A percentile compares a stretch with the other conserved stretches of the same genome.
These are phyloP conservation scores for Jamesozyma lodderae DNA, from an alignment of 805 yeast genomes.

Conservation along the genomic window DNA sequence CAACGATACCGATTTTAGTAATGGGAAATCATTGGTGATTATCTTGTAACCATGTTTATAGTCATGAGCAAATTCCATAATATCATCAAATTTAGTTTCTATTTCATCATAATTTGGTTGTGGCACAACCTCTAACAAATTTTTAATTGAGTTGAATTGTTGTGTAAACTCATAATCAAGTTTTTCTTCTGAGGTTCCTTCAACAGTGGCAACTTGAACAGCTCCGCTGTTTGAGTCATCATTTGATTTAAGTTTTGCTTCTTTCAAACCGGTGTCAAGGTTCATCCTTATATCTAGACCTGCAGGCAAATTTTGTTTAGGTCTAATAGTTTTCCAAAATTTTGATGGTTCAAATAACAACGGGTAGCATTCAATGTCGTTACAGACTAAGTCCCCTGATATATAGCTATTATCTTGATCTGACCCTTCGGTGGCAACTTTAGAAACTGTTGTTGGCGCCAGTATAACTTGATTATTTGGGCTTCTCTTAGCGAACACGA, in stretches of 20 bases:
- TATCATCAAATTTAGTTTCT: constrained; percentile 27
- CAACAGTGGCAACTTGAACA: not conserved
- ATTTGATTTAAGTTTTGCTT: constrained; percentile 56
- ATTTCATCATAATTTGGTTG: constrained; percentile 3
- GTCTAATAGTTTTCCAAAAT: constrained; percentile 62
- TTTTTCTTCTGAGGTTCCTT: not conserved
- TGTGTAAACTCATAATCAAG: constrained; percentile 22
- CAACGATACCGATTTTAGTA: constrained; percentile 12
- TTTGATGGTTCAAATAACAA: constrained; percentile 49
- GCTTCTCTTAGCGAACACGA: not conserved
- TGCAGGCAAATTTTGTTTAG: constrained; percentile 69
- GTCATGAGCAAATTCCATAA: constrained; percentile 61
- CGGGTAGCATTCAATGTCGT: constrained; percentile 48
- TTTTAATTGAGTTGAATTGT: constrained; percentile 25
- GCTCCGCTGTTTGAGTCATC: not conserved
- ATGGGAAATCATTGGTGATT: constrained; percentile 24
- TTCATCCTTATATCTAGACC: constrained; percentile 69
- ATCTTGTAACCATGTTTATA: constrained; percentile 50
- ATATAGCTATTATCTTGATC: not conserved
- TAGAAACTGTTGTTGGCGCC: not conserved
- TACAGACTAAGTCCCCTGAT: not conserved
- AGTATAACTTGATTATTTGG: constrained; percentile 2
- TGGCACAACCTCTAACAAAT: constrained; percentile 9
- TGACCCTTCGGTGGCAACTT: not conserved
- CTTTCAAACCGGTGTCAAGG: constrained; percentile 58